Base-by-base conservation (phyloP, 106 monocot genomes). In the Triglochin maritima region DNA sequence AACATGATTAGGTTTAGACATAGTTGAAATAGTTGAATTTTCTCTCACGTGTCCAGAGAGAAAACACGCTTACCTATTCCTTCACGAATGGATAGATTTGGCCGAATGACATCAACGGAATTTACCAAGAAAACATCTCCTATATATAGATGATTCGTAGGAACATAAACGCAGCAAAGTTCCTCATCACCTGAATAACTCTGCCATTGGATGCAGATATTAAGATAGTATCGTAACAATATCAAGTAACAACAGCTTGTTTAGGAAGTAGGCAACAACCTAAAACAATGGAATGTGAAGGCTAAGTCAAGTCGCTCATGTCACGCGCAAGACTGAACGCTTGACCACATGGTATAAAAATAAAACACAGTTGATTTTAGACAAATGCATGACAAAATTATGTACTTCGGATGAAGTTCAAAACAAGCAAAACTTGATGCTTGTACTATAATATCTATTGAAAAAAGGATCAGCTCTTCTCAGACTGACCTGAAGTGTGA, bases 101-200 rank as follows among this genome's bases (percentile, higher is more conserved):
- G 77, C 10, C 70, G 63, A 46, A 77, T 70, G 11, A 77, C 70
- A 50, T 77, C 77, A 46, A 49, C 56, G 49, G 77, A 70, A 29
- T 77, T 70, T 47, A 77, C 70, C 70, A 77, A 49, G 54, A 77
- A 70, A 14, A 77, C 62, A 44, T 77, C 77, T 17, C 77, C 77
- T 14, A 77, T 77, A 57, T 77, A 77, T 56, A 77, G 77, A 65
- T 77, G 77, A 46, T 77, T 77, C 9, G 77, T 77, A 11, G 77
- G 77, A 50, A 77, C 70, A 43, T 77, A 77, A 5, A 77, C 77
- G 17, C 77, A 77, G 56, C 16, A 65, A 44, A 77, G 77, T 44
- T 77, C 70, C 62, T 77, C 77, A 46, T 77, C 77, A 9, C 77
- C 64, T 12, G 77, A 77, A 59, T 77, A 70, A 49, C 46, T 77